phyloP scores from a whole-genome alignment of 2,329 filamentous ascomycete genomes.

The Mycosphaerelloides madeirae region DNA sequence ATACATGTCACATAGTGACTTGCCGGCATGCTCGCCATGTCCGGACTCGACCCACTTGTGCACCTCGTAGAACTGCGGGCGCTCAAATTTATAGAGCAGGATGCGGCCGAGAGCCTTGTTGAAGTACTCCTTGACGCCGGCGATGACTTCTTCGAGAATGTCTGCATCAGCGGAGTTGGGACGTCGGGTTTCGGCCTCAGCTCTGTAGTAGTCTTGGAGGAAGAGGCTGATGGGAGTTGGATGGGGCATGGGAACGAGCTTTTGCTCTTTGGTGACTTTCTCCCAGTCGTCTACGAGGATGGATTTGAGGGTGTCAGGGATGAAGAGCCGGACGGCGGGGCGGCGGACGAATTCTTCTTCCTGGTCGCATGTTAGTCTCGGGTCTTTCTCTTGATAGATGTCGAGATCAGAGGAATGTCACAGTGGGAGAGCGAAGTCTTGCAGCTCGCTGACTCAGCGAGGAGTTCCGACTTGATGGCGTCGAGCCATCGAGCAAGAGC shows the following conservation, averaged over 20 bases:
- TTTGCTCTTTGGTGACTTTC: constrained; percentile 91
- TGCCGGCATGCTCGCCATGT: constrained; percentile 62
- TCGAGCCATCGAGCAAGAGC: no score
- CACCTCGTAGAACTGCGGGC: constrained; percentile 77
- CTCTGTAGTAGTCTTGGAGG: constrained; percentile 77
- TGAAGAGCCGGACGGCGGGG: constrained; percentile 77
- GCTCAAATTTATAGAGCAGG: constrained; percentile 89
- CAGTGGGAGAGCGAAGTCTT: no score
- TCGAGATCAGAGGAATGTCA: neutral
- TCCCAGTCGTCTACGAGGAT: constrained; percentile 98
- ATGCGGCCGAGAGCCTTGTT: constrained; percentile 84
- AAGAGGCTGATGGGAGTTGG: constrained; percentile 70
- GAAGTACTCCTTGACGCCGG: constrained; percentile 88
- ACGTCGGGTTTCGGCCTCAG: constrained; percentile 63
- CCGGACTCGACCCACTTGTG: constrained; percentile 61
- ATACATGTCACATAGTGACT: constrained; percentile 74
- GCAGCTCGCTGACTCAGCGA: no score
- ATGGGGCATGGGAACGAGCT: constrained; percentile 80
- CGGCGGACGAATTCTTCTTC: constrained; percentile 82
- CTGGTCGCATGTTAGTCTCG: constrained; percentile 51
- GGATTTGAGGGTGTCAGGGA: constrained; percentile 87
- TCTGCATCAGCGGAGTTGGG: constrained; percentile 68
- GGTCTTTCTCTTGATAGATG: no score
- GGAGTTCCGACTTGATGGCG: no score
- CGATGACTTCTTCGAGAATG: constrained; percentile 82